These are phyloP conservation scores for Phytopythium mirpurense DNA, from an alignment of 352 stramenopile genomes.

Conservation along the genomic window DNA sequence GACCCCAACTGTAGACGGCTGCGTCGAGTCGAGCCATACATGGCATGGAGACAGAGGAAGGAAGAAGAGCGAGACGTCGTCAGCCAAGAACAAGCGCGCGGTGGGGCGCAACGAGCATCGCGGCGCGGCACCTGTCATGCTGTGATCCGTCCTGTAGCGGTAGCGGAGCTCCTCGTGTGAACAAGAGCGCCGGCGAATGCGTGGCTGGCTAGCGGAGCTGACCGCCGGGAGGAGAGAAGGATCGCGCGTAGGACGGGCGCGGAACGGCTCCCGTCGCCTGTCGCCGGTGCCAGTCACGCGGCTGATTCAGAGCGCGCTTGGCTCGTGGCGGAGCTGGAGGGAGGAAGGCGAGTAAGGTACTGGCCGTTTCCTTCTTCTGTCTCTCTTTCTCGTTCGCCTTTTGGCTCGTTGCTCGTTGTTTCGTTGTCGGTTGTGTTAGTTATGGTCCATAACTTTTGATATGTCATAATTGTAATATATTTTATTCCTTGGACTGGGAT, in stretches of 20 bases:
- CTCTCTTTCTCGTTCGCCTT: not conserved
- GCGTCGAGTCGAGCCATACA: too few relatives aligned
- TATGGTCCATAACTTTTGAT: too few relatives aligned
- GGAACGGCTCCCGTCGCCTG: not conserved
- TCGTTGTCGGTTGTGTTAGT: too few relatives aligned
- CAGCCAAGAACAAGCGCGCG: not conserved
- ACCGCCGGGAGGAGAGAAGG: not conserved
- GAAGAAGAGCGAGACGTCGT: too few relatives aligned
- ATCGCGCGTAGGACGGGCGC: not conserved
- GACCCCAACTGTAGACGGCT: slow-evolving; percentile 86
- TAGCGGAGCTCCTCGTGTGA: too few relatives aligned
- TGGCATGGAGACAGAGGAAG: not conserved
- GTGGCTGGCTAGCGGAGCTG: too few relatives aligned
- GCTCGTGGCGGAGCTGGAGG: too few relatives aligned
- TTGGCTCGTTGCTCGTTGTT: too few relatives aligned
- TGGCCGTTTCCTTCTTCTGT: too few relatives aligned
- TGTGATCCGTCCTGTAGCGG: not conserved
- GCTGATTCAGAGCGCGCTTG: too few relatives aligned
- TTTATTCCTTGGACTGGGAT: too few relatives aligned
- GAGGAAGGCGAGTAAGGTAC: not conserved
- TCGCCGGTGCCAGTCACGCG: not conserved
- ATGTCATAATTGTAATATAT: not conserved
- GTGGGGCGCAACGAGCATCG: not conserved
- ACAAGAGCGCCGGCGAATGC: too few relatives aligned
- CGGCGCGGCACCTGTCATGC: slow-evolving; percentile 3